phyloP scores from a whole-genome alignment of 1,284 basidiomycete genomes.

The Sporisorium graminicola region DNA sequence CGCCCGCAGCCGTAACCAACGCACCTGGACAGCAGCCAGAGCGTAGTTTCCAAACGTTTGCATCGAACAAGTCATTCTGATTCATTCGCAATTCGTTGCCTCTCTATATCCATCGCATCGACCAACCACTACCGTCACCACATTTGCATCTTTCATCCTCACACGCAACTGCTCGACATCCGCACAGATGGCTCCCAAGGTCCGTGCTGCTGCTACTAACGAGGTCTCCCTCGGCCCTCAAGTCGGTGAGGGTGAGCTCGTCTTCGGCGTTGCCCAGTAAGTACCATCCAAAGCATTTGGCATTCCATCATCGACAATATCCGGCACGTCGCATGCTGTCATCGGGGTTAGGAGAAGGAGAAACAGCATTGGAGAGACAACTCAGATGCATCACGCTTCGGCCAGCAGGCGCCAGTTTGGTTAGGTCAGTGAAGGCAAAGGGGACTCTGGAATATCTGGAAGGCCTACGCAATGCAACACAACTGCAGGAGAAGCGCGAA shows the following conservation, averaged over 20 bases:
- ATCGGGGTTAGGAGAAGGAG: not conserved
- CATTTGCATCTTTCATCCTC: not conserved
- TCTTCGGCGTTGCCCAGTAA: conserved; percentile 69
- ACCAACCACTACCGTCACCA: conserved; percentile 3
- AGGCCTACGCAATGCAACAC: too few relatives aligned
- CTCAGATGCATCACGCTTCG: too few relatives aligned
- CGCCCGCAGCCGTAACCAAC: conserved; percentile 3
- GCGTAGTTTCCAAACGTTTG: not conserved
- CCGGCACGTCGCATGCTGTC: conserved; percentile 23
- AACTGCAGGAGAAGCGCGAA: not conserved
- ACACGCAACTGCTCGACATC: not conserved
- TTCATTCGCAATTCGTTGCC: conserved; percentile 1
- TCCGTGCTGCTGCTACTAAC: conserved; percentile 59
- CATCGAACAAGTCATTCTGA: conserved; percentile 25
- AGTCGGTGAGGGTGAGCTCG: conserved; percentile 69
- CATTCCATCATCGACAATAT: conserved; percentile 1
- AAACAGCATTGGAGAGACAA: not conserved
- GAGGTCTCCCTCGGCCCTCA: conserved; percentile 69
- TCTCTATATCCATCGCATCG: not conserved
- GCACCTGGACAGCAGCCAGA: not conserved
- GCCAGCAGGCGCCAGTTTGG: too few relatives aligned
- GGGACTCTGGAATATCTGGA: too few relatives aligned
- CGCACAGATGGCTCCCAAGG: conserved; percentile 67
- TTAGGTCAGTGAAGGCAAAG: too few relatives aligned
- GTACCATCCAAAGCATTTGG: conserved; percentile 24